Evolutionary conservation across 331 rosid species (phyloP), one percentile per base, ranked within the genome.

Genomic region (Acacia pycnantha): DNA sequence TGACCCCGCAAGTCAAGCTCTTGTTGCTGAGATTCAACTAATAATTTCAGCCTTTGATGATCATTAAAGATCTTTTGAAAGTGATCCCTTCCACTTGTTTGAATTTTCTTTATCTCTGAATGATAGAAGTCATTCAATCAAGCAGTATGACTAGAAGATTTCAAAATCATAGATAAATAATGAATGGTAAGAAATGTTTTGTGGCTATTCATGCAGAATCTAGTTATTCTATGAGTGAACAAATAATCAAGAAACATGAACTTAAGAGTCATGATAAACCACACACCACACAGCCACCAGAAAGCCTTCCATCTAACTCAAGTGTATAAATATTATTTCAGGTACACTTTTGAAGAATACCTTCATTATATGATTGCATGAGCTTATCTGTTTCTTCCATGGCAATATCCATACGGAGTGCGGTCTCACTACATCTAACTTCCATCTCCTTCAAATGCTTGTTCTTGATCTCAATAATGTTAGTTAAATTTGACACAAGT

Each of bases 81-180:
- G 87, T 96, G 97, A 84, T 96, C 97, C 79, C 87, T 85, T 27
- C 97, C 97, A 84, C 98, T 94, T 37, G 88, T 58, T 78, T 96
- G 97, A 27, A 89, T 88, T 80, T 91, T 94, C 91, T 79, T 94
- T 65, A 94, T 90, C 82, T 92, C 99, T 96, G 85, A 72, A 27
- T 35, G 35, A 73, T 82, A 82, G 81, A 71, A 86, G 86, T 64
- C 53, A 85, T 61, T 70, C 50, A 70, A 87, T 26, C 82, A 82
- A 77, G 59, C 59, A 73, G 73, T 33, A 31, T 48, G 54, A 69
- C 29, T 70, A 61, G 65, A 82, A 76, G 82, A 51, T 73, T 66
- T 59, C 70, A 69, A 73, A 26, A 77, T 31, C 73, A 73, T n/a
- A 61, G 50, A 69, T 53, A 72, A 61, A 78, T 46, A 81, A 79